Evolutionary conservation across 2,329 filamentous ascomycete species (phyloP).

Genomic region (Ophiostoma novo-ulmi): DNA sequence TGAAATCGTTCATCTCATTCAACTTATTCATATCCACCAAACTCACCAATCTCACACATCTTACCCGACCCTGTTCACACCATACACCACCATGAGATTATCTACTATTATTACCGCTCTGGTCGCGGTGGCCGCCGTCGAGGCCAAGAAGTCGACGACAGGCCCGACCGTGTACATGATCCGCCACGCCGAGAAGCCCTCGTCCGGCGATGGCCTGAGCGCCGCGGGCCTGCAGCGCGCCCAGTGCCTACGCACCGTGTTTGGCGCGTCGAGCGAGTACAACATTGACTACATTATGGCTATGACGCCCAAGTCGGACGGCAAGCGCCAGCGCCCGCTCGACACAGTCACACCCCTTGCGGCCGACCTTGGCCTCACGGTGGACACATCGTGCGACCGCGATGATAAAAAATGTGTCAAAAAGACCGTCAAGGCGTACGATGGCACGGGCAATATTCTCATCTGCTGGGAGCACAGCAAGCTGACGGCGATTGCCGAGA

Average conservation of each 20-base stretch:
- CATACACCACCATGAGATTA: slow-evolving; percentile 17
- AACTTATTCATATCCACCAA: not conserved
- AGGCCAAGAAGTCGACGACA: not conserved
- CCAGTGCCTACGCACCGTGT: slow-evolving; percentile 54
- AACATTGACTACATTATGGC: slow-evolving; percentile 57
- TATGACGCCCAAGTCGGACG: slow-evolving; percentile 48
- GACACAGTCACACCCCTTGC: slow-evolving; percentile 55
- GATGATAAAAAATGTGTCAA: slow-evolving; percentile 52
- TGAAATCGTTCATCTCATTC: not conserved
- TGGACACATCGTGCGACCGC: slow-evolving; percentile 53
- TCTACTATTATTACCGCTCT: not conserved
- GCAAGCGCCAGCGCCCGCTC: slow-evolving; percentile 48
- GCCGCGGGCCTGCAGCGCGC: slow-evolving; percentile 50
- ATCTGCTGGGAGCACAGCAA: slow-evolving; percentile 48
- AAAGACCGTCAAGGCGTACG: slow-evolving; percentile 44
- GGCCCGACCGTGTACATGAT: slow-evolving; percentile 56
- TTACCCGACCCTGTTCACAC: not conserved
- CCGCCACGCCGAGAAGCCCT: slow-evolving; percentile 60
- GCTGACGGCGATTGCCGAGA: slow-evolving; percentile 47
- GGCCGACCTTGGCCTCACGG: slow-evolving; percentile 48
- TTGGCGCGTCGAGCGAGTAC: slow-evolving; percentile 48
- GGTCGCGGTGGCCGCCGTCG: slow-evolving; percentile 8
- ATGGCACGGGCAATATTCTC: slow-evolving; percentile 51
- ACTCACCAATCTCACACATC: no score
- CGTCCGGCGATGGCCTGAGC: slow-evolving; percentile 46